Conservation (phyloP, 2,329 filamentous ascomycete species). For the Pseudogymnoascus sp. region DNA sequence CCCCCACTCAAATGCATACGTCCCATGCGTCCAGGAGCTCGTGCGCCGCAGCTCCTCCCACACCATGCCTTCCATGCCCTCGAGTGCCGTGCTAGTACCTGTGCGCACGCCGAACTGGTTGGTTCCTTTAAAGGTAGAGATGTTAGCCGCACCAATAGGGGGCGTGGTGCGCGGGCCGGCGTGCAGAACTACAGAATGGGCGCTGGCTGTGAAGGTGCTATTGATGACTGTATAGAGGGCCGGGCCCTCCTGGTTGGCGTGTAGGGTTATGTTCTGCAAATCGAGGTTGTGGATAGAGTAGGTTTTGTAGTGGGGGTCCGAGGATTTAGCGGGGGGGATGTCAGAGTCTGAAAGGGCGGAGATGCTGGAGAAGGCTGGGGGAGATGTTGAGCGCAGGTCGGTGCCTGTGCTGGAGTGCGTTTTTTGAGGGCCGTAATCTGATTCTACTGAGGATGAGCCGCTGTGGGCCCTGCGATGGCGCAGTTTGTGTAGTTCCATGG, state of each 20-base stretch:
- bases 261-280: background rate
- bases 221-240: constrained; percentile 1
- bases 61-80: background rate
- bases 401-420: background rate
- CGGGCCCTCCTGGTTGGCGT: background rate
- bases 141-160: background rate
- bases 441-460: background rate
- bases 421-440: background rate
- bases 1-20: constrained; percentile 12
- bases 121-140: background rate
- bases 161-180: background rate
- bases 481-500: constrained; percentile 3
- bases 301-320: background rate
- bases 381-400: background rate
- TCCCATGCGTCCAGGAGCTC: constrained; percentile 12
- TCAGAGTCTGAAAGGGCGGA: background rate
- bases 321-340: background rate
- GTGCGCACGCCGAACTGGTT: background rate
- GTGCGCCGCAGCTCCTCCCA: constrained; percentile 10
- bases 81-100: background rate
- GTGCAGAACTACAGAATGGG: background rate
- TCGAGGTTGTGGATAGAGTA: background rate
- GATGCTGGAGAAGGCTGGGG: background rate
- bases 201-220: background rate
- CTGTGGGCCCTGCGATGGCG: background rate